Conservation (phyloP, 176 grass and related monocot genomes). For the Melocanna baccifera region DNA sequence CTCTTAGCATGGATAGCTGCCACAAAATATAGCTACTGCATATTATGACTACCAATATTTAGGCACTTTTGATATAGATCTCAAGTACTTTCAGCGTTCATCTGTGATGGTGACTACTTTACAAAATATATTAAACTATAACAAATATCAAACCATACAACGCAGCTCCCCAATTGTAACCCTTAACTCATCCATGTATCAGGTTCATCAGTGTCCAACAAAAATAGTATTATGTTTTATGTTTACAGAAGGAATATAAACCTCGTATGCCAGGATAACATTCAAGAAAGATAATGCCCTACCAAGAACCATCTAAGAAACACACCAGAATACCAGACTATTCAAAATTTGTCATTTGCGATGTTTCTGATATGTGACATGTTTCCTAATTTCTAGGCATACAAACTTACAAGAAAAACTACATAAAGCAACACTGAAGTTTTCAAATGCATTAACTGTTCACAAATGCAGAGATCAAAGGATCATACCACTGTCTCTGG, state of each 20-base stretch:
- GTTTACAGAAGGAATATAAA: not conserved
- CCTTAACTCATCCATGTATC: not conserved
- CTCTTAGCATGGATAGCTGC: not conserved
- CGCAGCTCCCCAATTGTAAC: not conserved
- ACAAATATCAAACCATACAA: conserved; percentile 1
- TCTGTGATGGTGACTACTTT: not conserved
- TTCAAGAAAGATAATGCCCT: not conserved
- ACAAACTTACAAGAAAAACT: not conserved
- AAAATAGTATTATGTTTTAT: not conserved
- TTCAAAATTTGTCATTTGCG: not conserved
- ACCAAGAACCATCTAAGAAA: conserved; percentile 13
- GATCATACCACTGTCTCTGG: conserved; percentile 57
- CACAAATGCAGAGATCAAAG: conserved; percentile 7
- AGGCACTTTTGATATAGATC: not conserved
- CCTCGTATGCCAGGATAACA: not conserved
- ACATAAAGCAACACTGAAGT: not conserved
- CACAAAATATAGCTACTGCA: not conserved
- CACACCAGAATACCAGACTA: not conserved
- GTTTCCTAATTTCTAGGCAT: conserved; percentile 11
- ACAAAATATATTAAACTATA: not conserved
- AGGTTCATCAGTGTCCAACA: not conserved
- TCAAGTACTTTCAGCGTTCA: not conserved
- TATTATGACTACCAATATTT: not conserved
- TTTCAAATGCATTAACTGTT: not conserved
- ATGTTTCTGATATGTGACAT: conserved; percentile 7